Evolutionary conservation across 169 alveolate species (phyloP), one percentile per base, ranked within the genome.

Genomic region (Neospora caninum): DNA sequence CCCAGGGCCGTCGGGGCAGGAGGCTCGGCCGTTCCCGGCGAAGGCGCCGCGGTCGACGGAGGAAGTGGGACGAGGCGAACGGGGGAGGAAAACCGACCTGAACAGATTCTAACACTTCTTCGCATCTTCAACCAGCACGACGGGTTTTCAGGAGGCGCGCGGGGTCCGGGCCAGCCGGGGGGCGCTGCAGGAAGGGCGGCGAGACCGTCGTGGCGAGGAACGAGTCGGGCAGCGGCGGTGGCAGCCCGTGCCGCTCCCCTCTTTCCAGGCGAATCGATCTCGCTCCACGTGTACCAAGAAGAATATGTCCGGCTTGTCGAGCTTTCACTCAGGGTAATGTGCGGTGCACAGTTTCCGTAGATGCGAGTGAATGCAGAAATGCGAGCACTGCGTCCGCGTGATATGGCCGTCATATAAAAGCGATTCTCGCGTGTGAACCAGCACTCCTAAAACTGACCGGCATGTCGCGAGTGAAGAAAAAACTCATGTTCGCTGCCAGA

Each of bases 251-350:
- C 87, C 25, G 25, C 49, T 25, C 93, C 93, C 4, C 86, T 88
- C 38, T 13, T 88, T 53, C 93, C 93, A 6, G 93, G 93, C 20
- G 93, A 88, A 49, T 58, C 42, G 45, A 22, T 88, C n/a, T 36
- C 69, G 45, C 93, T 88, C 39, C 93, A 88, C 86, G 42, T 88
- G 6, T 69, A 64, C 84, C 86, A 54, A 53, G 70, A 54, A n/a
- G n/a, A 43, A 58, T 88, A 88, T 69, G n/a, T 88, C 25, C 86
- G 39, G 41, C 93, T 88, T 36, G 69, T 88, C 22, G 64, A 88
- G 87, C 93, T 64, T 0, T 83, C 86, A 0, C 82, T 88, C 43
- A 86, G 67, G 93, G 93, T 88, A 22, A 86, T 43, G 41, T 82
- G 67, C 64, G 31, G 91, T 29, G 13, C 49, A 45, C 34, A 70